Base-by-base conservation (phyloP, 768 basidiomycete species). In the Boletus patriciae region DNA sequence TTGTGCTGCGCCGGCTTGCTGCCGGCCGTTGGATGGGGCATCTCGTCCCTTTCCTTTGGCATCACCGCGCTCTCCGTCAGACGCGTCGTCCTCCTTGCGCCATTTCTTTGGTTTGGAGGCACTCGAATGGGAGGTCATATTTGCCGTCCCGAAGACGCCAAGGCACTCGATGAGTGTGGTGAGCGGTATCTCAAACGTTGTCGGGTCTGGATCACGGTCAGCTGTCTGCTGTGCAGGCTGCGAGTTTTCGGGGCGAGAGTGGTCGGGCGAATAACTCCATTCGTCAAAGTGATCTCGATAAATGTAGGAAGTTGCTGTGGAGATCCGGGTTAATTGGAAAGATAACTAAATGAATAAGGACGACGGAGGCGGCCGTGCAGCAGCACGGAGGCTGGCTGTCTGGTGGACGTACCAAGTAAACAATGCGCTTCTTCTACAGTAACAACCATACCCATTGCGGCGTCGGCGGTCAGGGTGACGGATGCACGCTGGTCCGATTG, bases 81-180 rank as follows among this genome's bases (percentile, higher is more conserved):
- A 78, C 10, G 72, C 80, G 13, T 81, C 82, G 0, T 74, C 80
- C 45, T 74, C 70, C 50, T 72, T 74, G 52, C 74, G 77, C 80
- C 81, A 83, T 54, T 74, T 77, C 66, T 77, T 83, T 61, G 73
- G 76, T 59, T 78, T 79, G 21, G 64, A 62, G 10, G 61, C 65
- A 46, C 51, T 64, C n/a, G 68, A 57, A 61, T 62, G 59, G 51
- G 64, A 67, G 15, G 74, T 67, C 15, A 74, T 65, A 36, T 69
- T 66, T 33, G 89, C 91, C 12, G 93, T 90, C 29, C 96, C 95
- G 65, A 95, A 98, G 53, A 98, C 87, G 65, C 96, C 95, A 33
- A 99, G 78, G 65, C 92, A 94, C 61, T 97, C 94, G 58, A 97
- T 82, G 49, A 98, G 74, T 4, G 86, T 87, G 68, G 84, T 82